Conservation (phyloP, 1,284 basidiomycete genomes). For the Anthracocystis setariae region DNA sequence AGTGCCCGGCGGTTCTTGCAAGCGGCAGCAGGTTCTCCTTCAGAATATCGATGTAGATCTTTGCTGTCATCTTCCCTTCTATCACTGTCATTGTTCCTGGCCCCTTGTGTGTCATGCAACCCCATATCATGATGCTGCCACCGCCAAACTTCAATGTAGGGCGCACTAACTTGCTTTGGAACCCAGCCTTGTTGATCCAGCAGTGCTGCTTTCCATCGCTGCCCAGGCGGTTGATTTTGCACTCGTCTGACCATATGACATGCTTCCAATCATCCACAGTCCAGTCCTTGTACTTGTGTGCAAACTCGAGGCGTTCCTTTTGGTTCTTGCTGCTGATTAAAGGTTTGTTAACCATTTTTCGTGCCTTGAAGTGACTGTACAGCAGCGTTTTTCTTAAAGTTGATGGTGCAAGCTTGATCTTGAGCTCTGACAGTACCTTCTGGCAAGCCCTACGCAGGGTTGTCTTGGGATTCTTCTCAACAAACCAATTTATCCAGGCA, state of each 20-base stretch:
- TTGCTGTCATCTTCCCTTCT: constrained; percentile 65
- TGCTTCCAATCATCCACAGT: constrained; percentile 22
- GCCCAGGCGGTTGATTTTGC: constrained; percentile 14
- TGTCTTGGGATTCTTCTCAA: neutral
- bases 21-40: constrained; percentile 55
- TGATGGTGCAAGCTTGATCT: too few species aligned
- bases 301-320: constrained; percentile 8
- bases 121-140: constrained; percentile 25
- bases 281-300: constrained; percentile 14
- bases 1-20: constrained; percentile 32
- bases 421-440: too few species aligned
- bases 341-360: neutral
- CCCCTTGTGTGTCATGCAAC: constrained; percentile 16
- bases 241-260: constrained; percentile 26
- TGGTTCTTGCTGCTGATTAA: constrained; percentile 4
- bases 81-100: constrained; percentile 8
- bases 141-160: constrained; percentile 19
- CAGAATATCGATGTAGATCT: constrained; percentile 66
- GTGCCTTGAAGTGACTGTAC: neutral
- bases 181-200: constrained; percentile 9
- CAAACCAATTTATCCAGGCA: neutral
- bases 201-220: constrained; percentile 2
- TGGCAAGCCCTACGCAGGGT: too few species aligned
- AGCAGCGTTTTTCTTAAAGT: too few species aligned
- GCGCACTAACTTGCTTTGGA: constrained; percentile 1